Evolutionary conservation across 345 rosid genomes (phyloP), one percentile per base, ranked within the genome.

Genomic region (Eucalyptus regnans): DNA sequence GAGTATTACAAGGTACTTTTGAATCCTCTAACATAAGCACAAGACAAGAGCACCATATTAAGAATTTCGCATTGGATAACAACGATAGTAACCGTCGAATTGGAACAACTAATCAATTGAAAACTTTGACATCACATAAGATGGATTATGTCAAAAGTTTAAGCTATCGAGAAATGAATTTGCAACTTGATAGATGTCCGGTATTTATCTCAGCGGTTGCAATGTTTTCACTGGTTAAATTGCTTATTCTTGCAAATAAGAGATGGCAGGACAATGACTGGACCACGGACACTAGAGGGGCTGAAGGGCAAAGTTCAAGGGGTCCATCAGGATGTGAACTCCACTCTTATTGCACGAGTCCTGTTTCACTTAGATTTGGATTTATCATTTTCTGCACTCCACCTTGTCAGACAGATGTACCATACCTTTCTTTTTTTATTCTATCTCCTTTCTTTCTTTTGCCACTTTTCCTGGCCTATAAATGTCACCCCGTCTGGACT

Each of bases 401-500:
- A 76, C 83, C 83, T 76, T 10, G 27, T 76, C 14, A 20, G 83
- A 76, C 48, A 76, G 43, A 76, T 41, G 29, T 76, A 20, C 83
- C 83, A 20, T 20, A 76, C 83, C 83, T 76, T 76, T 76, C 83
- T 76, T 76, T 37, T 76, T 18, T 37, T 37, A 9, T 4, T 71
- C 27, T 3, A 9, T 71, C 46, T 37, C 22, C 7, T 76, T 9
- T 76, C 48, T 76, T 76, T 76, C 43, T 27, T 6, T 76, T 20
- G 83, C 48, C 51, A 44, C 49, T 84, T 76, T 41, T 16, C 83
- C 80, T 80, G 27, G 93, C 92, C 94, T 95, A 96, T 96, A 96
- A 94, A 93, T 94, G 62, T 88, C 89, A 46, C 44, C 83, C 68
- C 48, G 23, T 9, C 83, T 5, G 48, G 86, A 90, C 89, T 90